Evolutionary conservation across 495 filamentous ascomycete genomes (phyloP).

Genomic region (Penicillium desertorum): DNA sequence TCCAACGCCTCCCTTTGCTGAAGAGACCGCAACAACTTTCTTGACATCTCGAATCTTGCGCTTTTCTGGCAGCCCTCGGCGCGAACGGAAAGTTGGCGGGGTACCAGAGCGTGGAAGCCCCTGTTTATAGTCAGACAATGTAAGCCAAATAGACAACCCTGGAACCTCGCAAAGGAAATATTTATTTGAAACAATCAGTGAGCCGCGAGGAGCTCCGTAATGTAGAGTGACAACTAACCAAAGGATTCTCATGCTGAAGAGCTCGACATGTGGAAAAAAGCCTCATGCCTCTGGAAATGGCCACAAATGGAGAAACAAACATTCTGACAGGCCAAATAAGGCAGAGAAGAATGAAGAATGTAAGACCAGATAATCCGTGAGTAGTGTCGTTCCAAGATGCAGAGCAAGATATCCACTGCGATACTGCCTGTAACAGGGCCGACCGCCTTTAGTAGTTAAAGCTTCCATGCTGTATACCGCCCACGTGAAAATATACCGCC

Average conservation of each 20-base stretch:
- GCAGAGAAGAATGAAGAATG: not conserved
- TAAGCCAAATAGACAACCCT: not conserved
- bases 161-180: not conserved
- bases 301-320: conserved; percentile 2
- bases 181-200: not conserved
- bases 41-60: conserved; percentile 75
- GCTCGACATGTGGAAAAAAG: conserved; percentile 62
- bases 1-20: conserved; percentile 94
- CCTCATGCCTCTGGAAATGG: conserved; percentile 20
- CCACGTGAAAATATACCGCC: conserved; percentile 7
- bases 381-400: conserved; percentile 3
- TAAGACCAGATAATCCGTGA: conserved; percentile 5
- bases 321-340: conserved; percentile 7
- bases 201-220: not conserved
- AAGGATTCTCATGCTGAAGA: conserved; percentile 86
- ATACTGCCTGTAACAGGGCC: conserved; percentile 5
- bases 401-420: conserved; percentile 1
- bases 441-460: conserved; percentile 24
- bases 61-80: conserved; percentile 79
- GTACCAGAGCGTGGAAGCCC: conserved; percentile 79
- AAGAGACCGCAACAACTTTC: conserved; percentile 89
- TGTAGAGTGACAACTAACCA: conserved; percentile 53
- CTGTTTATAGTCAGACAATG: conserved; percentile 39
- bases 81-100: conserved; percentile 69
- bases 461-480: not conserved